phyloP scores from a whole-genome alignment of 805 yeast genomes.

The Trichomonascus vanleenenianus region DNA sequence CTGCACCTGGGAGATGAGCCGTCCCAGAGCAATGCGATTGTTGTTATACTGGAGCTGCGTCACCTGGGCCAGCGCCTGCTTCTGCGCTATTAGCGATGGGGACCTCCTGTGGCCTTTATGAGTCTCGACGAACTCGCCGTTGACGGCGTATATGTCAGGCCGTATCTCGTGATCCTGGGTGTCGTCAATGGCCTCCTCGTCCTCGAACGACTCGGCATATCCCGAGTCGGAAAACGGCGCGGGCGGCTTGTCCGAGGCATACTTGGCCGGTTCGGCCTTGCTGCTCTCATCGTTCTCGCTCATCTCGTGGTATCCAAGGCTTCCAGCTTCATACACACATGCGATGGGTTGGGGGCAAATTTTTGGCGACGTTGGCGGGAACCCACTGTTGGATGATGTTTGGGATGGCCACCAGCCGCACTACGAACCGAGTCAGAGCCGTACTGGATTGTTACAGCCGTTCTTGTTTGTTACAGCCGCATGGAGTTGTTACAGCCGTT shows the following conservation, averaged over 20 bases:
- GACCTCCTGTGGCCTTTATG: conserved; percentile 16
- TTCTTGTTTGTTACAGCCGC: too few relatives aligned
- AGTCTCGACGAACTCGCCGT: conserved; percentile 16
- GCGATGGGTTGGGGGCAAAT: too few relatives aligned
- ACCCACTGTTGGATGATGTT: too few relatives aligned
- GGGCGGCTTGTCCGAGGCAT: conserved; percentile 5
- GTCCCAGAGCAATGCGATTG: conserved; percentile 55
- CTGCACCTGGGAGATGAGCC: conserved; percentile 29
- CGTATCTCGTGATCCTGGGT: conserved; percentile 1
- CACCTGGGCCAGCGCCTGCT: conserved; percentile 44
- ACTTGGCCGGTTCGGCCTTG: neutral
- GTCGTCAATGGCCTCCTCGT: too few relatives aligned
- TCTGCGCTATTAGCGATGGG: conserved; percentile 19
- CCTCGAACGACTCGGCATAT: conserved; percentile 1
- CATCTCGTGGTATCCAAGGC: too few relatives aligned
- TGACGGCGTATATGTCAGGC: conserved; percentile 23
- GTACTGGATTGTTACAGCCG: too few relatives aligned
- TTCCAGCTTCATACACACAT: too few relatives aligned
- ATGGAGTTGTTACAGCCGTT: too few relatives aligned
- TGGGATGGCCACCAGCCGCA: too few relatives aligned
- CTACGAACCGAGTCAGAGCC: too few relatives aligned
- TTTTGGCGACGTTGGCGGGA: too few relatives aligned
- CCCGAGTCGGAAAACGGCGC: conserved; percentile 4
- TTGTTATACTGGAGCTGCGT: conserved; percentile 74
- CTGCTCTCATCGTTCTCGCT: too few relatives aligned